Evolutionary conservation across 805 yeast species (phyloP), one percentile per base, ranked within the genome.

Genomic region (Schwanniomyces pseudopolymorphus): DNA sequence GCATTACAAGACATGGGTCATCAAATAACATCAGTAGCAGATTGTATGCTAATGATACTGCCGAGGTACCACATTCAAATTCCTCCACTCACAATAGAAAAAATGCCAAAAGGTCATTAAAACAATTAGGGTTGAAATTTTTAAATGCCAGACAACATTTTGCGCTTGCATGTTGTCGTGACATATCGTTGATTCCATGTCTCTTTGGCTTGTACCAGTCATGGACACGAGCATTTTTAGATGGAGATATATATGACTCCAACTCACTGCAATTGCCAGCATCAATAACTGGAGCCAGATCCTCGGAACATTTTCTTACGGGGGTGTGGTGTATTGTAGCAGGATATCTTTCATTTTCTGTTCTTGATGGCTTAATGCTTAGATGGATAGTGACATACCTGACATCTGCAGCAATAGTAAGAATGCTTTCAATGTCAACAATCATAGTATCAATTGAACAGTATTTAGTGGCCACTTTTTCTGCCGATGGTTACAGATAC

Each of bases 281-380:
- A 4, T 52, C 75, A 17, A 60, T 82, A 19, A 80, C 86, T 1
- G 64, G 78, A 0, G 90, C 88, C 0, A 70, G 90, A 33, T 78
- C 89, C 0, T 81, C 91, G 0, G 97, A 90, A 60, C 85, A 85
- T 55, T 74, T 89, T 49, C 69, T 90, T 48, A 86, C 96, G 3
- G 91, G 91, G 0, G 63, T 92, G n/a, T 92, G 98, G 98, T 89
- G 97, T 62, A 59, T 87, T 4, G 98, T 92, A 8, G 81, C 96
- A 1, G 89, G 89, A 2, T 89, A 89, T 58, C 71, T 92, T 49
- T 83, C 95, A 7, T 89, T 84, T 64, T 83, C 90, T 1, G 88
- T 89, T 3, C 70, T 92, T 27, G 97, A 91, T 59, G 94, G 96
- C 0, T 71, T 92, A 40, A 89, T 91, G 85, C 85, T 89, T 24